Evolutionary conservation across 495 filamentous ascomycete species (phyloP).

Genomic region (Staphylotrichum tortipilum): DNA sequence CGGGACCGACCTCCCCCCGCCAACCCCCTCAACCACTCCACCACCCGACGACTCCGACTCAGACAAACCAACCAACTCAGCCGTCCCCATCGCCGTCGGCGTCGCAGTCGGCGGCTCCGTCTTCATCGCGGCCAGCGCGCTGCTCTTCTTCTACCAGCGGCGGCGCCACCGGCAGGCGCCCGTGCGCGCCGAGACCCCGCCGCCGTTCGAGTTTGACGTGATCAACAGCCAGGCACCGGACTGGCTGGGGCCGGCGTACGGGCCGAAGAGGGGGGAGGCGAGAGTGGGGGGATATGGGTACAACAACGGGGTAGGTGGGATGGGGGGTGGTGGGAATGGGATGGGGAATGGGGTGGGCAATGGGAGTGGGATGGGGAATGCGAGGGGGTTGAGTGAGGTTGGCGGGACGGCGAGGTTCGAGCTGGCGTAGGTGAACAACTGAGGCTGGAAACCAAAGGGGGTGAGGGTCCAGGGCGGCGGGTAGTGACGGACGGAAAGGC

Average conservation of each 20-base stretch:
- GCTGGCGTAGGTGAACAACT: no score
- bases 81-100: conserved; percentile 17
- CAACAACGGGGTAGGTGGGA: background rate
- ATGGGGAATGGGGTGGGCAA: no score
- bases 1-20: background rate
- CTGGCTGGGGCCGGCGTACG: background rate
- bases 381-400: no score
- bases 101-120: conserved; percentile 12
- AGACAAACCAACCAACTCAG: background rate
- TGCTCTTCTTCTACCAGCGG: conserved; percentile 19
- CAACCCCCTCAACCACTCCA: background rate
- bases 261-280: no score
- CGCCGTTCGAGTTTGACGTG: conserved; percentile 9
- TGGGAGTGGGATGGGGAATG: no score
- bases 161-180: conserved; percentile 12
- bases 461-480: background rate
- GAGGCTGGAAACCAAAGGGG: no score
- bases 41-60: background rate
- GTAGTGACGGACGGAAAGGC: background rate
- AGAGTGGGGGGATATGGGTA: no score
- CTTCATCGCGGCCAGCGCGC: conserved; percentile 7
- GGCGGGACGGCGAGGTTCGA: background rate
- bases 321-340: background rate
- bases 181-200: conserved; percentile 15
- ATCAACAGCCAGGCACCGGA: background rate